phyloP scores from a whole-genome alignment of 495 filamentous ascomycete species.

The Pyrenula aspistea region DNA sequence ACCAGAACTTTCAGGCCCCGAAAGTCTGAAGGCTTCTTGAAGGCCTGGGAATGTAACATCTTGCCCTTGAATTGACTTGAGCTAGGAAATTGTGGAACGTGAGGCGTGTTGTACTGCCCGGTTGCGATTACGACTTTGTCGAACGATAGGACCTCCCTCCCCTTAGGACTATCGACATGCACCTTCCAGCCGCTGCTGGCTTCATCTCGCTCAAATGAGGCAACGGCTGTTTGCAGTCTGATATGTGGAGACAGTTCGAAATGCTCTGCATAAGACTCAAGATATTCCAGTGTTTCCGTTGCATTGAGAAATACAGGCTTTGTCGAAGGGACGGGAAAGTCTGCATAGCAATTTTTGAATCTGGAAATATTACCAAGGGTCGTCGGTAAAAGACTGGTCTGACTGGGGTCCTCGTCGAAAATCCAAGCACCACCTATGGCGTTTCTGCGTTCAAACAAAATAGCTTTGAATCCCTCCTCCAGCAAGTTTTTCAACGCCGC shows the following conservation, averaged over 20 bases:
- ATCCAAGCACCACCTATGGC: constrained; percentile 25
- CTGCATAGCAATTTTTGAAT: background rate
- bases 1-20: constrained; percentile 2
- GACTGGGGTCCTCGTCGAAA: constrained; percentile 15
- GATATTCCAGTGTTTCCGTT: constrained; percentile 12
- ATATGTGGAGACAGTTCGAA: constrained; percentile 16
- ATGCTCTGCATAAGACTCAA: constrained; percentile 16
- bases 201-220: constrained; percentile 8
- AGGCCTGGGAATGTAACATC: constrained; percentile 14
- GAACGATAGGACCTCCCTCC: constrained; percentile 9
- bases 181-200: constrained; percentile 11
- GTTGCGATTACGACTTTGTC: constrained; percentile 19
- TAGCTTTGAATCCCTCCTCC: constrained; percentile 24
- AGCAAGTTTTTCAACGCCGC: constrained; percentile 22
- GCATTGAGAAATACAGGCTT: background rate
- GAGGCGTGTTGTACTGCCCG: constrained; percentile 18
- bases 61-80: constrained; percentile 12
- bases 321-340: background rate
- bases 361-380: background rate
- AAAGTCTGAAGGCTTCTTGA: constrained; percentile 5
- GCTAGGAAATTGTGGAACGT: constrained; percentile 3
- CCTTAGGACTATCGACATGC: constrained; percentile 11
- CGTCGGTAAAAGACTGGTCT: background rate
- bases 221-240: constrained; percentile 11
- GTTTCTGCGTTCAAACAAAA: constrained; percentile 18